These are phyloP conservation scores for Pichia nanzhaoensis DNA, from an alignment of 805 yeast genomes.

Conservation along the genomic window DNA sequence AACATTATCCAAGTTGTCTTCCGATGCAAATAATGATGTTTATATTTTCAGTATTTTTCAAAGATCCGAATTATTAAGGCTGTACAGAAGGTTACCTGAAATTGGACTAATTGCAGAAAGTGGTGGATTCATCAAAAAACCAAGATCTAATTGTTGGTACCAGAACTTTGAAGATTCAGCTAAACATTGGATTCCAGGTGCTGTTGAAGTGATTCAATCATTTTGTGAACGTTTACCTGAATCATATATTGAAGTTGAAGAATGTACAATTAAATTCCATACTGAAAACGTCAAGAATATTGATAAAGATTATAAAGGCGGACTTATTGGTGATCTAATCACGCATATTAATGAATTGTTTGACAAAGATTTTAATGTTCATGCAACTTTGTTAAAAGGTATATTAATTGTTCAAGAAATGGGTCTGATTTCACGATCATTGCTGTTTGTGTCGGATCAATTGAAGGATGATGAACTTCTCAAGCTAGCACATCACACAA, in stretches of 20 bases:
- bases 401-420: constrained; percentile 67
- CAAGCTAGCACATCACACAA: constrained; percentile 10
- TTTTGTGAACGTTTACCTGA: constrained; percentile 78
- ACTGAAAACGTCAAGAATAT: constrained; percentile 61
- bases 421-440: constrained; percentile 49
- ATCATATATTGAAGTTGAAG: constrained; percentile 62
- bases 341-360: constrained; percentile 77
- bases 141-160: constrained; percentile 50
- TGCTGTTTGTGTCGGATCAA: constrained; percentile 37
- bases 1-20: constrained; percentile 52
- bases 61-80: constrained; percentile 56
- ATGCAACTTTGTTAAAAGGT: constrained; percentile 67
- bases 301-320: constrained; percentile 54
- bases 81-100: constrained; percentile 59
- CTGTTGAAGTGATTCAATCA: constrained; percentile 47
- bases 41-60: constrained; percentile 65
- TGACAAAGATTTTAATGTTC: constrained; percentile 50
- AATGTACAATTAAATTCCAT: constrained; percentile 69
- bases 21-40: constrained; percentile 56
- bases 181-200: constrained; percentile 54
- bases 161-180: constrained; percentile 51
- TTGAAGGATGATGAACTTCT: constrained; percentile 15
- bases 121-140: constrained; percentile 70
- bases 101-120: constrained; percentile 86
- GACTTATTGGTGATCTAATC: constrained; percentile 76